Percentiles rank a stretch among this genome's conserved stretches.
phyloP scores from a whole-genome alignment of 768 basidiomycete species.

The Pisolithus tinctorius region DNA sequence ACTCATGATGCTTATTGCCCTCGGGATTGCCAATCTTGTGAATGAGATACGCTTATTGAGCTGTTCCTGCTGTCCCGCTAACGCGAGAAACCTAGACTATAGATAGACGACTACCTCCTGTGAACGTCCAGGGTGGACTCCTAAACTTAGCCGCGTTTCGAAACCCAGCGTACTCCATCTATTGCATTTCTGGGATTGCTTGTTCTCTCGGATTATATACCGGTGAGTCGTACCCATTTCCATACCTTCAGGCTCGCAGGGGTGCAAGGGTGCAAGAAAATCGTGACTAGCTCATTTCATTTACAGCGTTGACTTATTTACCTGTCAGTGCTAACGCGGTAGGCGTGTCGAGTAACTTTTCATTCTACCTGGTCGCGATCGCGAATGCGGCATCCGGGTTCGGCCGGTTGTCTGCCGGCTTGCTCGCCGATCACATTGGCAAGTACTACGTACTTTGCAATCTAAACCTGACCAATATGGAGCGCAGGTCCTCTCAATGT shows the following conservation, averaged over 20 bases:
- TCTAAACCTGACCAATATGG: background rate
- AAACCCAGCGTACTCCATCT: slow-evolving; percentile 43
- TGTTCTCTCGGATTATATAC: slow-evolving; percentile 69
- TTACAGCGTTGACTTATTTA: slow-evolving; percentile 57
- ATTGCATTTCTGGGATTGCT: slow-evolving; percentile 49
- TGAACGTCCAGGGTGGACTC: slow-evolving; percentile 47
- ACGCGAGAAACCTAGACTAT: slow-evolving; percentile 15
- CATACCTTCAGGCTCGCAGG: background rate
- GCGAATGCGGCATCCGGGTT: slow-evolving; percentile 61
- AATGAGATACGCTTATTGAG: slow-evolving; percentile 14
- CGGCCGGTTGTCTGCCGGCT: slow-evolving; percentile 51
- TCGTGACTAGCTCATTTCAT: slow-evolving; percentile 4
- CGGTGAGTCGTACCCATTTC: slow-evolving; percentile 25
- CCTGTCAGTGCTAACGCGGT: slow-evolving; percentile 25
- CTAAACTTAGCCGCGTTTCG: slow-evolving; percentile 48
- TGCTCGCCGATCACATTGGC: slow-evolving; percentile 52
- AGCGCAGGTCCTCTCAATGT: slow-evolving; percentile 55
- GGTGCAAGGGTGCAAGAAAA: background rate
- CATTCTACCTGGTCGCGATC: slow-evolving; percentile 62
- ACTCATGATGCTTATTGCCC: slow-evolving; percentile 47
- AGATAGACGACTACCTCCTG: slow-evolving; percentile 48
- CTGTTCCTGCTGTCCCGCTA: no score
- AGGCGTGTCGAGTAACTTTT: slow-evolving; percentile 40
- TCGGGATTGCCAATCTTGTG: slow-evolving; percentile 51
- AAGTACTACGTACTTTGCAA: background rate